Base-by-base conservation (phyloP, 2,329 filamentous ascomycete genomes). In the Sarocladium brachiariae region DNA sequence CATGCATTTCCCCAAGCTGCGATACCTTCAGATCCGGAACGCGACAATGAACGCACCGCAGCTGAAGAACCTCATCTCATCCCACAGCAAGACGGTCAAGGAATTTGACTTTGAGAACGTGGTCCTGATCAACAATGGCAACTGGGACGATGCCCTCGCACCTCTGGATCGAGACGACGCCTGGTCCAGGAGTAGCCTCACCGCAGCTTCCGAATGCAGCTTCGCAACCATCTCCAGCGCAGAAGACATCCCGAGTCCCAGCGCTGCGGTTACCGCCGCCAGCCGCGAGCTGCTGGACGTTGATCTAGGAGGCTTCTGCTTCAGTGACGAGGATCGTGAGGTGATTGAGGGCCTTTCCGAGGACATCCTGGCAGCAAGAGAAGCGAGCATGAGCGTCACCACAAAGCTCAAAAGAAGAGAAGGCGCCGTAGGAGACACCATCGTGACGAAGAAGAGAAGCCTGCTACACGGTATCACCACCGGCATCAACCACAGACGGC, bases 101-200 rank as follows among this genome's bases (percentile, higher is more conserved):
- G 86, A 92, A 61, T 89, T 92, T 61, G 84, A 89, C 63, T 89
- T 95, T 64, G 83, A 90, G 62, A 83, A 87, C 55, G 83, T 91
- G 16, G 73, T 78, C 25, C 76, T 95, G 38, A 75, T 81, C 48
- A 76, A 79, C 53, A 73, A 73, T 30, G 89, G 86, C 24, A 84
- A 75, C 52, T 95, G 89, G 89, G 86, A 93, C 52, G 84, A 90
- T 25, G 89, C 88, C 0, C 76, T 95, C n/a, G 80, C 82, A 34
- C 86, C 87, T 2, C 70, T 95, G 51, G 64, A 71, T 55, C 68
- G 59, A 55, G 70, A 63, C 59, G 72, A 64, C 55, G 69, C 57
- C n/a, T 70, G 67, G 67, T 65, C 63, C 23, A 60, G 60, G 41
- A 65, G 60, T 53, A 65, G 60, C 45, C 33, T 59, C 33, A 31